Percentiles rank a stretch among this genome's conserved stretches.
Evolutionary conservation across 2,329 filamentous ascomycete genomes (phyloP).

Genomic region (Tolypocladium amazonense): DNA sequence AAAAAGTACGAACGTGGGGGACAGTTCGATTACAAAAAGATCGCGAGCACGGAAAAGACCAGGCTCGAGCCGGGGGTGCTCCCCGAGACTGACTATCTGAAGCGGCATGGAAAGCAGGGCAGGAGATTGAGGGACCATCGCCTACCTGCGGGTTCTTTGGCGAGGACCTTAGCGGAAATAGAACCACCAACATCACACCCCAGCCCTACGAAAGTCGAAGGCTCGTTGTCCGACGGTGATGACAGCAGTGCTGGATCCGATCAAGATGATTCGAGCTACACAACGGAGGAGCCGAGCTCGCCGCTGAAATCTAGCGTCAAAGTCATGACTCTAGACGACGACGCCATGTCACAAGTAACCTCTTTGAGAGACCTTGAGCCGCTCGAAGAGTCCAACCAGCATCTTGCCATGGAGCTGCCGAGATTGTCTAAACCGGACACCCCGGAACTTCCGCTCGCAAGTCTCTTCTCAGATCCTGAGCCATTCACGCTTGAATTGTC

Average conservation of each 20-base stretch:
- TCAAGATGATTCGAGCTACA: conserved; percentile 41
- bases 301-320: conserved; percentile 38
- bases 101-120: conserved; percentile 32
- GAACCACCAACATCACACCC: conserved; percentile 13
- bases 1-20: conserved; percentile 50
- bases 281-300: conserved; percentile 37
- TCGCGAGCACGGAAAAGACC: conserved; percentile 16
- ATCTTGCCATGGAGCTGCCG: conserved; percentile 37
- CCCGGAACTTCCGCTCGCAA: conserved; percentile 38
- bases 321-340: conserved; percentile 35
- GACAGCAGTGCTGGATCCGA: conserved; percentile 44
- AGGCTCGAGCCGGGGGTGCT: conserved; percentile 22
- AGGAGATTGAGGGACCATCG: conserved; percentile 19
- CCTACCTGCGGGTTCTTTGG: conserved; percentile 11
- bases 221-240: conserved; percentile 30
- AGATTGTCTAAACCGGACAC: conserved; percentile 36
- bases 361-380: conserved; percentile 39
- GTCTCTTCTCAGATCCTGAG: conserved; percentile 50
- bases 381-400: conserved; percentile 33
- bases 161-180: conserved; percentile 15
- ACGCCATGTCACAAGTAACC: conserved; percentile 39
- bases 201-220: conserved; percentile 28
- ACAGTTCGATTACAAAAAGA: conserved; percentile 35
- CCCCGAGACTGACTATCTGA: conserved; percentile 37
- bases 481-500: conserved; percentile 35